Conservation (phyloP, 805 yeast genomes). For the Jamesozyma jinghongensis region DNA sequence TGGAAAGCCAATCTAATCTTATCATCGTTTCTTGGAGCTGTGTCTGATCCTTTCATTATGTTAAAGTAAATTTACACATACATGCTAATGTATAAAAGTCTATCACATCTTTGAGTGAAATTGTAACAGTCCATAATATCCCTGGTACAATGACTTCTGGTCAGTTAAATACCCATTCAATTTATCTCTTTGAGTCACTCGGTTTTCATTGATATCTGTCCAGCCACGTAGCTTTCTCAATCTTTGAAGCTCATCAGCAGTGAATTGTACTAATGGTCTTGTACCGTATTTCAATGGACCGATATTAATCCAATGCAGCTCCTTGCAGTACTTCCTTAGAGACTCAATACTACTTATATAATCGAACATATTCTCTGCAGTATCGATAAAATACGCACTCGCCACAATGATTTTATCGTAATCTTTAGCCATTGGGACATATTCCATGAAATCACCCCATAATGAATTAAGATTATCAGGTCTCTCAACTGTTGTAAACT, state of each 20-base stretch:
- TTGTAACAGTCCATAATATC: conserved; percentile 57
- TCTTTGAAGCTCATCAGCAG: conserved; percentile 54
- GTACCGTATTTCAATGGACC: conserved; percentile 94
- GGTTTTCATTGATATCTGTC: conserved; percentile 34
- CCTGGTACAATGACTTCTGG: conserved; percentile 61
- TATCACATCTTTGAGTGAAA: conserved; percentile 18
- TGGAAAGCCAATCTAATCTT: too few relatives aligned
- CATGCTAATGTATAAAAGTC: too few relatives aligned
- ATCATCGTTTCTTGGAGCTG: too few relatives aligned
- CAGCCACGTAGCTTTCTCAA: conserved; percentile 56
- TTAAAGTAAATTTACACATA: too few relatives aligned
- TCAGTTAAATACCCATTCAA: conserved; percentile 62
- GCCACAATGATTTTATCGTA: conserved; percentile 47
- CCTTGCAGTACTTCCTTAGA: conserved; percentile 32
- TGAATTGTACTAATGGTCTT: conserved; percentile 67
- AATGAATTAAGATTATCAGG: conserved; percentile 43
- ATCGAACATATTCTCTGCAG: conserved; percentile 77
- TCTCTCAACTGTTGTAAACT: conserved; percentile 16
- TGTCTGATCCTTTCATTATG: too few relatives aligned
- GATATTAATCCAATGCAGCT: conserved; percentile 74
- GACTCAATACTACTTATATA: conserved; percentile 59
- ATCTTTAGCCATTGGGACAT: conserved; percentile 28
- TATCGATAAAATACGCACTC: conserved; percentile 77
- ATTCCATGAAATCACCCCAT: conserved; percentile 58
- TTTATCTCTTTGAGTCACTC: conserved; percentile 24